Percentiles rank a stretch among this genome's conserved stretches.
Conservation (phyloP, 23 red algal genomes). For the Porphyridium purpureum region DNA sequence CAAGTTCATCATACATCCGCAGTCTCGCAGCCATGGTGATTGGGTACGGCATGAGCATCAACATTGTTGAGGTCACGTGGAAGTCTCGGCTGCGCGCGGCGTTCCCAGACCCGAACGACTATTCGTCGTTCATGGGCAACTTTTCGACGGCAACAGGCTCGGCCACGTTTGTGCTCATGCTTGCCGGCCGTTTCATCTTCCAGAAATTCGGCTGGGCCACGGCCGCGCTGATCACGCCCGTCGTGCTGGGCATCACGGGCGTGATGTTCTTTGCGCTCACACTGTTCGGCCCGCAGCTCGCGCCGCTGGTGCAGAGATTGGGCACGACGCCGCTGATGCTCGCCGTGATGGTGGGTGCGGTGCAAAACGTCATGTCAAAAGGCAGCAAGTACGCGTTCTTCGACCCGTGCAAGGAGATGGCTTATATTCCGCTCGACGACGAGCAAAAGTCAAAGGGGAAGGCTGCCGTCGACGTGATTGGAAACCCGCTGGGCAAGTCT, state of each 20-base stretch:
- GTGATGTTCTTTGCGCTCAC: conserved; percentile 81
- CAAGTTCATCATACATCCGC: conserved; percentile 78
- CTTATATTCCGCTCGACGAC: conserved; percentile 90
- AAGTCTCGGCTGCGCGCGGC: conserved; percentile 68
- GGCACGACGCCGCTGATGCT: conserved; percentile 91
- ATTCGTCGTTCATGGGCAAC: conserved; percentile 97
- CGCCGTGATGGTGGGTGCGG: conserved; percentile 88
- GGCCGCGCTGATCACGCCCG: conserved; percentile 75
- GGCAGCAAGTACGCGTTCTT: conserved; percentile 86
- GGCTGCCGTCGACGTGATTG: conserved; percentile 97
- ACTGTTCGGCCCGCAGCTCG: conserved; percentile 56
- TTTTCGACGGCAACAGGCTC: conserved; percentile 85
- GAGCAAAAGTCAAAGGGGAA: conserved; percentile 90
- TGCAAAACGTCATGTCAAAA: conserved; percentile 84
- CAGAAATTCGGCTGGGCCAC: conserved; percentile 89
- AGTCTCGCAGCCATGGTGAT: conserved; percentile 88
- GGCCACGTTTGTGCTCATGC: conserved; percentile 84
- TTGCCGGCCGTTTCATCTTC: conserved; percentile 90
- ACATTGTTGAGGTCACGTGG: conserved; percentile 98
- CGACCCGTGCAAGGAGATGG: conserved; percentile 99
- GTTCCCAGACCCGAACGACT: conserved; percentile 90
- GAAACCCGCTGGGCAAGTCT: conserved; percentile 97
- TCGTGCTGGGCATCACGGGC: conserved; percentile 79
- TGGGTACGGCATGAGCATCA: conserved; percentile 98
- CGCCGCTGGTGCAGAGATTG: conserved; percentile 50